Evolutionary conservation across 202 grass and related monocot species (phyloP).

Genomic region (Panicum hallii): DNA sequence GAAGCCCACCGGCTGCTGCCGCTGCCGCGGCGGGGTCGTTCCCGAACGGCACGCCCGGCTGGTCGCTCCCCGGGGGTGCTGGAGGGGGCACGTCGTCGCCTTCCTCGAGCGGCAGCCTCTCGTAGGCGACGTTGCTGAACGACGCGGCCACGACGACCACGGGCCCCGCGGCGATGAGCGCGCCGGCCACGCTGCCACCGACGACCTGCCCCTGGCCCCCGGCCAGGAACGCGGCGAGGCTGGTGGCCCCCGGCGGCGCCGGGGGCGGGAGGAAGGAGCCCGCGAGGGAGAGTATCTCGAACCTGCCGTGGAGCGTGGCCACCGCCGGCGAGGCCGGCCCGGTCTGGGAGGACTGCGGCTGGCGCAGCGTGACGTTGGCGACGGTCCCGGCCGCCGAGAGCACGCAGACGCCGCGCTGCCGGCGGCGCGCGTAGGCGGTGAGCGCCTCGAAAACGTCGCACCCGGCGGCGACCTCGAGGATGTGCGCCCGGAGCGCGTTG

Average conservation of each 20-base stretch:
- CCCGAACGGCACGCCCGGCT: slow-evolving; percentile 45
- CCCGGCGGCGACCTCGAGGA: slow-evolving; percentile 85
- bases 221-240: slow-evolving; percentile 81
- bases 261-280: slow-evolving; percentile 95
- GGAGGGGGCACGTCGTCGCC: slow-evolving; percentile 66
- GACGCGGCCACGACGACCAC: slow-evolving; percentile 88
- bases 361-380: slow-evolving; percentile 84
- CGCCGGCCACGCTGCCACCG: slow-evolving; percentile 79
- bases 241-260: slow-evolving; percentile 92
- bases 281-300: slow-evolving; percentile 95
- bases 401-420: slow-evolving; percentile 95
- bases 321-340: slow-evolving; percentile 59
- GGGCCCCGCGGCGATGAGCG: slow-evolving; percentile 80
- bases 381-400: slow-evolving; percentile 85
- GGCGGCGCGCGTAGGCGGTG: slow-evolving; percentile 73
- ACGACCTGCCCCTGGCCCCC: slow-evolving; percentile 85
- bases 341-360: slow-evolving; percentile 55
- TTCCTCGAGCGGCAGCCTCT: slow-evolving; percentile 90
- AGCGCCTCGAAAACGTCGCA: slow-evolving; percentile 94
- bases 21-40: slow-evolving; percentile 42
- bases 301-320: slow-evolving; percentile 78
- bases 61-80: slow-evolving; percentile 38
- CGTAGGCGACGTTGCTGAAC: slow-evolving; percentile 99
- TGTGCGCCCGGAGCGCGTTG: slow-evolving; percentile 88
- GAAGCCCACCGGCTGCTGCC: slow-evolving; percentile 49